Evolutionary conservation across 2,329 filamentous ascomycete species (phyloP).

Genomic region (Nannizzia gypsea): DNA sequence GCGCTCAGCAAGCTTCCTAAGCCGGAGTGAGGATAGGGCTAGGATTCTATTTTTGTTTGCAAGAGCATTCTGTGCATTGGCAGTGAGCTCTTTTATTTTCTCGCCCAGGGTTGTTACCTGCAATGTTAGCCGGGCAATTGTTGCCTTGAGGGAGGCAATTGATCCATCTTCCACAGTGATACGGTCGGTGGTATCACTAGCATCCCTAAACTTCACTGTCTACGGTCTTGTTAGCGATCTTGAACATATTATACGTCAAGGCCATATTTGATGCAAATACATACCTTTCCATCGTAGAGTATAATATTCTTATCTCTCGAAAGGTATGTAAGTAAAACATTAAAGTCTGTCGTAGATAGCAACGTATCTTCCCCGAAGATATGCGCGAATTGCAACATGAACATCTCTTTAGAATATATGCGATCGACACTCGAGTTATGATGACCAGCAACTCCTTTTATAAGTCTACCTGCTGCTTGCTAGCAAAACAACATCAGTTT

Average conservation of each 20-base stretch:
- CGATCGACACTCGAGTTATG: slow-evolving; percentile 48
- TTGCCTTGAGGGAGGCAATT: slow-evolving; percentile 65
- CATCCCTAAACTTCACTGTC: slow-evolving; percentile 60
- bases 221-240: slow-evolving; percentile 30
- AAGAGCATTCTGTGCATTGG: slow-evolving; percentile 57
- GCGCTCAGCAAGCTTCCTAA: slow-evolving; percentile 69
- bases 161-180: slow-evolving; percentile 70
- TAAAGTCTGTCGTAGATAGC: slow-evolving; percentile 53
- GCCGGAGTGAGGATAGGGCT: slow-evolving; percentile 66
- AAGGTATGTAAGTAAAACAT: slow-evolving; percentile 58
- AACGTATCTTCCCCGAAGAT: slow-evolving; percentile 38
- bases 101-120: slow-evolving; percentile 55
- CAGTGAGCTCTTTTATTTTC: slow-evolving; percentile 40
- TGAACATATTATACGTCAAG: slow-evolving; percentile 3
- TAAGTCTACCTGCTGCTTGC: slow-evolving; percentile 45
- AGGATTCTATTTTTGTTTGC: slow-evolving; percentile 58
- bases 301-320: slow-evolving; percentile 51
- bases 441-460: slow-evolving; percentile 33
- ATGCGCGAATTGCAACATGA: slow-evolving; percentile 47
- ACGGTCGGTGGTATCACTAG: slow-evolving; percentile 35
- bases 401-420: slow-evolving; percentile 55
- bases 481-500: slow-evolving; percentile 13
- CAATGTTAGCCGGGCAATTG: slow-evolving; percentile 54
- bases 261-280: slow-evolving; percentile 8
- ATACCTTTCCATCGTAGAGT: slow-evolving; percentile 37